Base-by-base conservation (phyloP, 176 grass and related monocot genomes). In the Oryza glumipatula region DNA sequence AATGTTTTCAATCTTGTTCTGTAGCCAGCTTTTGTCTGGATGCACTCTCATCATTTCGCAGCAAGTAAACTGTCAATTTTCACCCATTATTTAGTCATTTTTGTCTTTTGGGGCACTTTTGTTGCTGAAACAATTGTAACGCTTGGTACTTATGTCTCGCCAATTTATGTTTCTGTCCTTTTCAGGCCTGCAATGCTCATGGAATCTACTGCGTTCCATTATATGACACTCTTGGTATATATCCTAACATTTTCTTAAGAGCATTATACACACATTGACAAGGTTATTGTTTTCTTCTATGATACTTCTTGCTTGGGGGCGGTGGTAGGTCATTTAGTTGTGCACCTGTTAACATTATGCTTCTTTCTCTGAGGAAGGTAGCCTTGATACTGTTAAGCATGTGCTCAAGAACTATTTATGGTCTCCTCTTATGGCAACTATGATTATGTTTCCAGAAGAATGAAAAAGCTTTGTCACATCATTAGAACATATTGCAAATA, bases 191-290 rank as follows among this genome's bases (percentile, higher is more conserved):
- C 83, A 97, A 94, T 80, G 94, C 94, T 61, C 90, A 97, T 78
- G 94, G 94, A 43, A 76, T 97, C 73, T 87, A 90, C 70, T 97
- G 94, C 70, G 92, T 94, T 65, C 94, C 94, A 51, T 89, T 97
- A 66, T 97, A 97, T 67, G 94, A 97, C 85, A 97, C 94, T 80
- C 94, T 97, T 83, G 94, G 94, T 97, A 88, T 79, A 76, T 81
- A 66, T 77, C 19, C 44, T 86, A 77, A 39, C 46, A 70, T 91
- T 80, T 85, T 56, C 35, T 69, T 85, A n/a, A 58, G 17, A 70
- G 16, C 15, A 48, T 79, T 87, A 38, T 28, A 68, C 87, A 61
- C 73, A 16, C 11, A 82, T 61, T 67, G 32, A 68, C 26, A 28
- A 56, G 49, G 17, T 32, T 71, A 80, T 22, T 58, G 52, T 83